A percentile compares a stretch with the other conserved stretches of the same genome.
Conservation (phyloP, 352 stramenopile genomes). For the Phytophthora sojae region DNA sequence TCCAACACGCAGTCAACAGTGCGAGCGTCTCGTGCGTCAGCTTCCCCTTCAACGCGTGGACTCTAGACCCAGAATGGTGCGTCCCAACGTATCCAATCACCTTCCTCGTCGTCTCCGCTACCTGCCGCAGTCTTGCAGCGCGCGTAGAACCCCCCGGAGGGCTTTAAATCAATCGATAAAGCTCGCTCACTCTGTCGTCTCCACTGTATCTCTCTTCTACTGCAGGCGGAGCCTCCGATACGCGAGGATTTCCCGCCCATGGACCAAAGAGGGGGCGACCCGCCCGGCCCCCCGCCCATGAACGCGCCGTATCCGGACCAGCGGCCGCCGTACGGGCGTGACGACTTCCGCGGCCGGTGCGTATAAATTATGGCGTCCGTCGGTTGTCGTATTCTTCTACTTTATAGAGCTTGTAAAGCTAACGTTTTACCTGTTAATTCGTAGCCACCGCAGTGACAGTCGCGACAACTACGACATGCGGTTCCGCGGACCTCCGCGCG, state of each 20-base stretch:
- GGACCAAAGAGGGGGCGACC: slow-evolving; percentile 36
- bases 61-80: slow-evolving; percentile 29
- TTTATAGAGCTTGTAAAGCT: not conserved
- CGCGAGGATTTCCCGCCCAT: slow-evolving; percentile 55
- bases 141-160: no score
- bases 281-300: slow-evolving; percentile 31
- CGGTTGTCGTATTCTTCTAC: not conserved
- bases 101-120: no score
- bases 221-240: slow-evolving; percentile 46
- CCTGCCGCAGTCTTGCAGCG: no score
- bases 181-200: not conserved
- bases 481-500: slow-evolving; percentile 33
- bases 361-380: not conserved
- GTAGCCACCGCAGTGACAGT: slow-evolving; percentile 38
- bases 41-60: slow-evolving; percentile 8
- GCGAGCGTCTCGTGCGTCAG: slow-evolving; percentile 9
- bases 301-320: slow-evolving; percentile 40
- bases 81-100: not conserved
- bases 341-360: slow-evolving; percentile 41
- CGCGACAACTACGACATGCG: slow-evolving; percentile 45
- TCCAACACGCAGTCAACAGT: slow-evolving; percentile 2
- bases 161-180: not conserved
- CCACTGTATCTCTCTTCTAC: not conserved
- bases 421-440: not conserved
- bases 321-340: slow-evolving; percentile 30